phyloP scores from a whole-genome alignment of 1,284 basidiomycete species.

The Cystobasidiaceae sp. region DNA sequence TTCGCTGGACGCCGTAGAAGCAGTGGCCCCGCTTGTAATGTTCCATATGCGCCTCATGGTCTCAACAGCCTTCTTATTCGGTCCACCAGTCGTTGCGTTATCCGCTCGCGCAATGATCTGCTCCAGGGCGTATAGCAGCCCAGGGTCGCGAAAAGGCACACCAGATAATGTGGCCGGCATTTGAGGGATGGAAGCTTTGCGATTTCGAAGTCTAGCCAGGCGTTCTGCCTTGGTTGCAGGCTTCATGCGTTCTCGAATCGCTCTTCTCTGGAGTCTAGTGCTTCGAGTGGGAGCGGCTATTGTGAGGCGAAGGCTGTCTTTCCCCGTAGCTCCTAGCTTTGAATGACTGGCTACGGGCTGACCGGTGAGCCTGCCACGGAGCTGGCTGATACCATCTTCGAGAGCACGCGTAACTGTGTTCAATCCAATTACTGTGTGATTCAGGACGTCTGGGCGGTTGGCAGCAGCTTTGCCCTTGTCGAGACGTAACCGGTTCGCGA shows the following conservation, averaged over 20 bases:
- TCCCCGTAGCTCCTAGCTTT: background rate
- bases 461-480: background rate
- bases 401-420: constrained; percentile 72
- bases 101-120: background rate
- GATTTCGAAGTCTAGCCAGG: background rate
- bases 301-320: constrained; percentile 18
- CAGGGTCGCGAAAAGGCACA: background rate
- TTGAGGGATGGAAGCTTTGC: no score
- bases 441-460: constrained; percentile 50
- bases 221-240: background rate
- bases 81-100: no score
- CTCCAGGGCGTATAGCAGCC: background rate
- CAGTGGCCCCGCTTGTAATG: no score
- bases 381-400: constrained; percentile 56
- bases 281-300: constrained; percentile 30
- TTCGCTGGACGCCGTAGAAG: no score
- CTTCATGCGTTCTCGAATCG: background rate
- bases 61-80: no score
- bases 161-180: background rate
- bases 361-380: constrained; percentile 43
- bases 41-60: no score
- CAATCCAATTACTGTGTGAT: constrained; percentile 63
- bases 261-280: constrained; percentile 2
- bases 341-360: background rate
- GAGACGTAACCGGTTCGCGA: background rate